Percentiles rank a stretch among this genome's conserved stretches.
phyloP scores from a whole-genome alignment of 2,329 filamentous ascomycete species.

The Colletotrichum gigasporum region DNA sequence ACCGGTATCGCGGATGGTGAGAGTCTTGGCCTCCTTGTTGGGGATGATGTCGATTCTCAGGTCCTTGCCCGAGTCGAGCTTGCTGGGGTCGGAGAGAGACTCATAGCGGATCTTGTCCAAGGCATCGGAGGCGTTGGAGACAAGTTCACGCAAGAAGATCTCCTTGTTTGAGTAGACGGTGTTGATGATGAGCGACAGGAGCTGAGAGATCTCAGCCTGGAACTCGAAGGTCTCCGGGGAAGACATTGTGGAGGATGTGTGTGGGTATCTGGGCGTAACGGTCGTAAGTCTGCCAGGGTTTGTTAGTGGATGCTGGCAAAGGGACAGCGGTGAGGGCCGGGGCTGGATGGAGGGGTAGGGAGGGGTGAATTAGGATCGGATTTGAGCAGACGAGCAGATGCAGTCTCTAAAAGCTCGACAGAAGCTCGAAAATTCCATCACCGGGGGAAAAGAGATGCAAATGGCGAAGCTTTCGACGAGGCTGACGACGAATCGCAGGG shows the following conservation, averaged over 20 bases:
- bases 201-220: constrained; percentile 99
- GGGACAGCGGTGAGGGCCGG: constrained; percentile 30
- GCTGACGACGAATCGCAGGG: neutral
- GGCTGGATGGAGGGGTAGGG: constrained; percentile 6
- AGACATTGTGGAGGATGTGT: constrained; percentile 71
- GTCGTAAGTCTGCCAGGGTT: constrained; percentile 27
- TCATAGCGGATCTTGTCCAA: constrained; percentile 99
- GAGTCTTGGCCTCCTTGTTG: constrained; percentile 95
- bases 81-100: constrained; percentile 94
- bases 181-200: constrained; percentile 99
- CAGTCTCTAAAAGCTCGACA: too few relatives aligned
- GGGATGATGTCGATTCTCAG: constrained; percentile 99
- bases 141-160: constrained; percentile 98
- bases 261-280: constrained; percentile 30
- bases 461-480: neutral
- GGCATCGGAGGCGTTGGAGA: constrained; percentile 98
- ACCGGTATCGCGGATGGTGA: constrained; percentile 97
- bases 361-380: neutral
- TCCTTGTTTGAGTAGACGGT: constrained; percentile 99
- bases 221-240: constrained; percentile 94
- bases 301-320: constrained; percentile 16
- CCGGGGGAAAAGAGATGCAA: constrained; percentile 20
- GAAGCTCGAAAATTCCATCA: neutral
- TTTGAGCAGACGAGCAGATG: neutral
- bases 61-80: constrained; percentile 97